These are phyloP conservation scores for Cucurbita pepo DNA, from an alignment of 306 rosid genomes.

Conservation along the genomic window DNA sequence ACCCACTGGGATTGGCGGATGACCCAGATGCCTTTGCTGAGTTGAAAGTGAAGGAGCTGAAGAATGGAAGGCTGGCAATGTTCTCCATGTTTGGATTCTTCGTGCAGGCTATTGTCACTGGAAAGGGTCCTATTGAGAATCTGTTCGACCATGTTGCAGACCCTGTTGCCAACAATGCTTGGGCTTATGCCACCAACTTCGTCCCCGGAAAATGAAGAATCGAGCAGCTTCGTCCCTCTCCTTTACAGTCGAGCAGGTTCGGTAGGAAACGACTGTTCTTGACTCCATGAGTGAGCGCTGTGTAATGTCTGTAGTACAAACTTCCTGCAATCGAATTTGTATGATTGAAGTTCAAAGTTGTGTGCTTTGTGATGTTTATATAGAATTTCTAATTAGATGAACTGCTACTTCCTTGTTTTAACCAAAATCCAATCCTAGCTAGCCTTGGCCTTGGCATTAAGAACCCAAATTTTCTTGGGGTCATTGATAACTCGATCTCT, in stretches of 20 bases:
- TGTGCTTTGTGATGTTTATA: not conserved
- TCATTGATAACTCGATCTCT: too few species aligned
- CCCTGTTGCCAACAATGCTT: slow-evolving; percentile 82
- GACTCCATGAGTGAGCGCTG: not conserved
- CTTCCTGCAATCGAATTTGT: slow-evolving; percentile 21
- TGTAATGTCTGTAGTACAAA: slow-evolving; percentile 22
- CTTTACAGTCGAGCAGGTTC: not conserved
- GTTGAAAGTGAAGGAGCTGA: slow-evolving; percentile 77
- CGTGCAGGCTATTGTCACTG: slow-evolving; percentile 92
- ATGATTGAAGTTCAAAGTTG: slow-evolving; percentile 16
- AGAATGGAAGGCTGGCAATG: slow-evolving; percentile 87
- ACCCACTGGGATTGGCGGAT: slow-evolving; percentile 91
- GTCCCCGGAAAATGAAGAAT: slow-evolving; percentile 71
- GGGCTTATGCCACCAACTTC: slow-evolving; percentile 93
- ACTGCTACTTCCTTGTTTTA: too few species aligned
- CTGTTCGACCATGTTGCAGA: slow-evolving; percentile 75
- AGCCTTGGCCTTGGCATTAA: too few species aligned
- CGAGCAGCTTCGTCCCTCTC: not conserved
- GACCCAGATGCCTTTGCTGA: slow-evolving; percentile 98
- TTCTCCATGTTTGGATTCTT: slow-evolving; percentile 86
- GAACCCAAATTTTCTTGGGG: too few species aligned
- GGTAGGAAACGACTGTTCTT: not conserved
- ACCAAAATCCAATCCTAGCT: too few species aligned
- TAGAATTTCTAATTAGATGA: not conserved
- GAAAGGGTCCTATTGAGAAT: slow-evolving; percentile 7